phyloP scores from a whole-genome alignment of 1,139 yeast species.

The Sugiyamaella castrensis region DNA sequence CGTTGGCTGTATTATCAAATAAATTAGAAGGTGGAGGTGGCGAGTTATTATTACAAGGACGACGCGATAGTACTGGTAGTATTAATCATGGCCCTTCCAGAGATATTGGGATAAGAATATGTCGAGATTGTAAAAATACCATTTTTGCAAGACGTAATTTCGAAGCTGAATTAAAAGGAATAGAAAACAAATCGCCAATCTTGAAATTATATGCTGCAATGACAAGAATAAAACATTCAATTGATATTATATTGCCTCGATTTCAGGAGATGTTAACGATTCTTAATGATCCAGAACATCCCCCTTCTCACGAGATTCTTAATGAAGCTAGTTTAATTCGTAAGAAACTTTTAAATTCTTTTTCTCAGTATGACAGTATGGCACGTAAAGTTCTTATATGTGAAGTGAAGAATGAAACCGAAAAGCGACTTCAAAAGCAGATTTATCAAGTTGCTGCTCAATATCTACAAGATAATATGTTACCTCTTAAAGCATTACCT shows the following conservation, averaged over 20 bases:
- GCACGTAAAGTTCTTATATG: conserved; percentile 42
- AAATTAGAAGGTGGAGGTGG: conserved; percentile 28
- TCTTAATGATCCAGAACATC: conserved; percentile 36
- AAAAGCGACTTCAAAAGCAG: conserved; percentile 45
- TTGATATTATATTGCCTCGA: conserved; percentile 42
- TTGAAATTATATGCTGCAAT: conserved; percentile 38
- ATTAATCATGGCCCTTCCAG: conserved; percentile 5
- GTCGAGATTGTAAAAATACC: conserved; percentile 63
- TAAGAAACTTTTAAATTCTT: conserved; percentile 43
- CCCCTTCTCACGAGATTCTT: conserved; percentile 33
- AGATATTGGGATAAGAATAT: conserved; percentile 50
- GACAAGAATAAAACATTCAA: conserved; percentile 37
- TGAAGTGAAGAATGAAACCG: conserved; percentile 38
- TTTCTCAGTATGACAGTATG: conserved; percentile 45
- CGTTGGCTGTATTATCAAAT: conserved; percentile 49
- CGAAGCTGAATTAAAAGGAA: conserved; percentile 38
- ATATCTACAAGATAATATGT: conserved; percentile 54
- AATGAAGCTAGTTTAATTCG: conserved; percentile 43
- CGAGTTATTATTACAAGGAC: conserved; percentile 23
- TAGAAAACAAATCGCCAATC: conserved; percentile 27
- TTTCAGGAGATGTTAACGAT: conserved; percentile 41
- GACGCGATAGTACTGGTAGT: background rate
- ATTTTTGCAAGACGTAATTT: conserved; percentile 58
- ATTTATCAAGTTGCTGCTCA: conserved; percentile 46
- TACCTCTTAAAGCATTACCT: conserved; percentile 52